Base-by-base conservation (phyloP, 331 rosid species). In the Ulmus americana region DNA sequence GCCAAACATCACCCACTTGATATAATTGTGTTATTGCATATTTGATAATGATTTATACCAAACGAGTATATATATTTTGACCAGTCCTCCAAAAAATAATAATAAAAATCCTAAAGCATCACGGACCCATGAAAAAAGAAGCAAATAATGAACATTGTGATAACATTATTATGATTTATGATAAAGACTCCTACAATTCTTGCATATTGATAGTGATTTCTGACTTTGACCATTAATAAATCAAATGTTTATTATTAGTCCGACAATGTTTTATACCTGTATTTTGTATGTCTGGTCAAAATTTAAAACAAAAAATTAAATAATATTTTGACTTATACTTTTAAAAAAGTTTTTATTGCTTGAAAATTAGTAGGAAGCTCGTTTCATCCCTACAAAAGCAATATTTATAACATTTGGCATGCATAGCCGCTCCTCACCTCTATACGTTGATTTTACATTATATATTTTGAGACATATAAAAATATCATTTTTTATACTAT, bases 181-280 rank as follows among this genome's bases (percentile, higher is more conserved):
- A 64, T 48, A 64, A 62, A 62, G 68, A 38, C 57, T 39, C 39
- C 38, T 64, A 49, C 5, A 49, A 64, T 6, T 13, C n/a, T 52
- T 39, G 38, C 10, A 6, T 52, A 20, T 65, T 65, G 11, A 64
- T 35, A 52, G 53, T 52, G 70, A 10, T 52, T 51, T 65, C 51
- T 20, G 53, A 1, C 43, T 52, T 65, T 65, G 70, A 65, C 61
- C 44, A 12, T 41, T 35, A 40, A 39, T 13, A 63, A 5, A 13
- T 48, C 15, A 48, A 28, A 44, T 61, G 35, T 28, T 28, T 3
- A 28, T 2, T 28, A 28, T 28, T 28, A 28, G 35, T 28, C 35
- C 35, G 2, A 28, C 35, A 28, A 28, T 28, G 35, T 3, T 28
- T 28, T 1, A 28, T 28, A 28, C 35, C 3, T 28, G 1, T 13